phyloP scores from a whole-genome alignment of 208 protist species.

The Hexamita inflata region DNA sequence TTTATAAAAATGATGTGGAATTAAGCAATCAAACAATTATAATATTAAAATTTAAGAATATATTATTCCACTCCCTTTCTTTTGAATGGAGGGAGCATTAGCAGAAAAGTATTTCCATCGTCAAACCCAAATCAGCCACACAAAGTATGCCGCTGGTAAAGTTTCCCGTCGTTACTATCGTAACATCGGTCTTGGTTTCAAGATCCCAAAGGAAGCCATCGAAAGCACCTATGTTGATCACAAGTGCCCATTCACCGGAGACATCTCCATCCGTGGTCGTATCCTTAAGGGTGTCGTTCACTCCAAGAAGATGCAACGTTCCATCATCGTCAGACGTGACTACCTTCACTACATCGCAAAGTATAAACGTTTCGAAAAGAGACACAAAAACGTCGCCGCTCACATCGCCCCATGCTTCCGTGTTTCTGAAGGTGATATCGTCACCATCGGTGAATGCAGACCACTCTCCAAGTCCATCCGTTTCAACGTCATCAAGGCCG shows the following conservation, averaged over 20 bases:
- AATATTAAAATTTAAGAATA: no score
- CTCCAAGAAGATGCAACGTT: constrained; percentile 93
- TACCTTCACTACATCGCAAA: constrained; percentile 99
- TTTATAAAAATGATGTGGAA: no score
- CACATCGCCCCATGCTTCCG: constrained; percentile 91
- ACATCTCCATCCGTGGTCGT: constrained; percentile 95
- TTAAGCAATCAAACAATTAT: no score
- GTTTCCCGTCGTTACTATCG: not conserved
- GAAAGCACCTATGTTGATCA: constrained; percentile 97
- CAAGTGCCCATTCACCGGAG: constrained; percentile 99
- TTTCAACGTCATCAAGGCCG: constrained; percentile 94
- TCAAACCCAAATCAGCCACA: no score
- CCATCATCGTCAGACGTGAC: constrained; percentile 89
- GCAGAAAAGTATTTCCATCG: no score
- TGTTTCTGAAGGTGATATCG: constrained; percentile 85
- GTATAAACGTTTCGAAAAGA: constrained; percentile 99
- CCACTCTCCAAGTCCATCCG: constrained; percentile 98
- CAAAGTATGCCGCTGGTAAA: not conserved
- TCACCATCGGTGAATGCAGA: constrained; percentile 92
- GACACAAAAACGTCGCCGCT: constrained; percentile 92
- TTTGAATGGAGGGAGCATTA: no score
- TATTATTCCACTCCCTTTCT: no score
- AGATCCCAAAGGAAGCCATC: constrained; percentile 78
- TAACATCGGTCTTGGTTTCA: constrained; percentile 91
- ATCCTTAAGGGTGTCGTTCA: constrained; percentile 89